Evolutionary conservation across 1,284 basidiomycete genomes (phyloP).

Genomic region (Cutaneotrichosporon curvatum): DNA sequence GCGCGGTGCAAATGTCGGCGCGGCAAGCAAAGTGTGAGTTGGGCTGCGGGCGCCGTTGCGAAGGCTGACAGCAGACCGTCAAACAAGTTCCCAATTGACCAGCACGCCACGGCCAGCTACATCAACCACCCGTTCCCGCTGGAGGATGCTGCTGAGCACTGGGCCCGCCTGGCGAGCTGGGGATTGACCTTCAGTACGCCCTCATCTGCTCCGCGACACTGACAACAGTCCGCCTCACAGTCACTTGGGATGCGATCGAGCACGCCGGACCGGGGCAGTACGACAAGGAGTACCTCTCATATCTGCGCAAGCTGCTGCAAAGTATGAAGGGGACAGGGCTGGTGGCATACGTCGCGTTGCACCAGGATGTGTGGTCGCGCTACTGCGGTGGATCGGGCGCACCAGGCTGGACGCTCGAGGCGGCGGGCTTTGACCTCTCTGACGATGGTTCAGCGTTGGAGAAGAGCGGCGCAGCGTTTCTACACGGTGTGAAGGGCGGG

Average conservation of each 20-base stretch:
- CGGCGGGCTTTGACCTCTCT: conserved; percentile 66
- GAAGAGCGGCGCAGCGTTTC: conserved; percentile 73
- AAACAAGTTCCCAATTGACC: conserved; percentile 22
- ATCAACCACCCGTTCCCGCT: conserved; percentile 76
- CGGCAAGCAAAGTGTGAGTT: conserved; percentile 70
- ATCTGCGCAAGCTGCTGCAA: conserved; percentile 64
- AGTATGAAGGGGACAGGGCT: conserved; percentile 76
- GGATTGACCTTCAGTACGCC: conserved; percentile 70
- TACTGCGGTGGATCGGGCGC: conserved; percentile 88
- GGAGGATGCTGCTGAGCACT: conserved; percentile 72
- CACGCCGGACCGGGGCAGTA: conserved; percentile 82
- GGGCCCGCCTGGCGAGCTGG: conserved; percentile 71
- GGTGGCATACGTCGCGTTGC: conserved; percentile 70
- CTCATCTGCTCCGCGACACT: neutral
- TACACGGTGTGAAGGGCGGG: conserved; percentile 61
- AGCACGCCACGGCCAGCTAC: conserved; percentile 60
- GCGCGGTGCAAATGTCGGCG: conserved; percentile 74
- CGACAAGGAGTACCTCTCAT: conserved; percentile 74
- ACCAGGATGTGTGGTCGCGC: conserved; percentile 93
- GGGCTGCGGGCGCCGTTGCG: neutral
- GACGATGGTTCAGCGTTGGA: conserved; percentile 56
- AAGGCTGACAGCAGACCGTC: neutral
- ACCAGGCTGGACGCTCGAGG: conserved; percentile 82
- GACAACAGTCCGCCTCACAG: conserved; percentile 66
- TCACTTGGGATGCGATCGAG: conserved; percentile 96